phyloP scores from a whole-genome alignment of 495 filamentous ascomycete species.

The Podospora bellae-mahoneyi region DNA sequence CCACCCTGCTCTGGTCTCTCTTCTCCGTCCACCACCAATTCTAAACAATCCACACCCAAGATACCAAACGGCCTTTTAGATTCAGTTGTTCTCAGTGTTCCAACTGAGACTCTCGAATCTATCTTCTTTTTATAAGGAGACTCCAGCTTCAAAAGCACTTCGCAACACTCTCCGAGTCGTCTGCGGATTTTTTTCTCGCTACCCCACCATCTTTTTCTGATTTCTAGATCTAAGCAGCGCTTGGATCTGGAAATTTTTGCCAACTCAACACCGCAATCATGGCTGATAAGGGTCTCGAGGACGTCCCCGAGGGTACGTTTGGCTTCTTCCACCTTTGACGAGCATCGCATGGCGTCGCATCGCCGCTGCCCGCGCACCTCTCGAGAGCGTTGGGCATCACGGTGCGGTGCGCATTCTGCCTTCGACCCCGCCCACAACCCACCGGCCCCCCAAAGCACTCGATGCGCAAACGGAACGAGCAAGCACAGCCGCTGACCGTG shows the following conservation, averaged over 20 bases:
- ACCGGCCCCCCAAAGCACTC: slow-evolving; percentile 1
- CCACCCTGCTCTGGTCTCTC: slow-evolving; percentile 21
- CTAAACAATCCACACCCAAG: slow-evolving; percentile 29
- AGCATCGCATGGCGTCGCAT: slow-evolving; percentile 1
- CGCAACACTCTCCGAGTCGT: slow-evolving; percentile 33
- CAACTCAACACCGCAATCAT: slow-evolving; percentile 72
- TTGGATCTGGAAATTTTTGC: slow-evolving; percentile 64
- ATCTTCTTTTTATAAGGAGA: slow-evolving; percentile 37
- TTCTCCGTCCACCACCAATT: slow-evolving; percentile 30
- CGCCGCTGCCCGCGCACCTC: not conserved
- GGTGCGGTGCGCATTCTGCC: not conserved
- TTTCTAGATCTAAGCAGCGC: slow-evolving; percentile 59
- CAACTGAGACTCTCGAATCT: slow-evolving; percentile 40
- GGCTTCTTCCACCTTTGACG: not conserved
- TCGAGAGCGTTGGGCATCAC: not conserved
- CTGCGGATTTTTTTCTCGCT: slow-evolving; percentile 42
- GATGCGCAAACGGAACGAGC: slow-evolving; percentile 4
- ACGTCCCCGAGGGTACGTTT: slow-evolving; percentile 79
- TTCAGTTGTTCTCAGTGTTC: slow-evolving; percentile 45
- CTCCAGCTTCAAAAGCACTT: slow-evolving; percentile 41
- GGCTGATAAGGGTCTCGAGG: slow-evolving; percentile 98
- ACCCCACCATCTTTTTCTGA: slow-evolving; percentile 44
- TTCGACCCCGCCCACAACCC: not conserved
- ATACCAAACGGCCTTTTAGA: slow-evolving; percentile 33
- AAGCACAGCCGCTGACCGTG: slow-evolving; percentile 19